Conservation (phyloP, 148 eudicot species). For the Mesembryanthemum crystallinum region DNA sequence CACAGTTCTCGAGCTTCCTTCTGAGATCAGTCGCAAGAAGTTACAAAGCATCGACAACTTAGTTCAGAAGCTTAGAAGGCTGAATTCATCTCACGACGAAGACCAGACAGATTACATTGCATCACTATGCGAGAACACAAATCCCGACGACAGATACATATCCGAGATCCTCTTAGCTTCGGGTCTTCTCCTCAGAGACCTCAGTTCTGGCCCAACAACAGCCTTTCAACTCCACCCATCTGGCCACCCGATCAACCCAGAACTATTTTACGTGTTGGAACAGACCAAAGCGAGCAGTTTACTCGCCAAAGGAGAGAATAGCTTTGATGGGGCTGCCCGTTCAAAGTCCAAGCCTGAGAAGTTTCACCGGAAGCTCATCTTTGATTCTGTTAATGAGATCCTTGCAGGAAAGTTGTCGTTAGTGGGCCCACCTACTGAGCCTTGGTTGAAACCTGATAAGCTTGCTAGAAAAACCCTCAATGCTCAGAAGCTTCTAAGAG, state of each 20-base stretch:
- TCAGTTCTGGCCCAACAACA: constrained; percentile 50
- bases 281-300: constrained; percentile 70
- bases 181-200: constrained; percentile 83
- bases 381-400: constrained; percentile 82
- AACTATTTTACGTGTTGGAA: constrained; percentile 71
- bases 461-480: constrained; percentile 55
- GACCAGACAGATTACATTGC: constrained; percentile 80
- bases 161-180: constrained; percentile 88
- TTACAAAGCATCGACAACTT: constrained; percentile 69
- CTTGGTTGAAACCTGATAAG: constrained; percentile 48
- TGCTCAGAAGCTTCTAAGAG: constrained; percentile 77
- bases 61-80: constrained; percentile 73
- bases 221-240: constrained; percentile 76
- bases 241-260: constrained; percentile 82
- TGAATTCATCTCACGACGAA: constrained; percentile 83
- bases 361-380: constrained; percentile 69
- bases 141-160: constrained; percentile 79
- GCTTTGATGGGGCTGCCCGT: constrained; percentile 27
- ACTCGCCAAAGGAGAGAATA: constrained; percentile 38
- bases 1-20: constrained; percentile 29
- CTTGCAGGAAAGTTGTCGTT: constrained; percentile 49
- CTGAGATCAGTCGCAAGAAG: constrained; percentile 62
- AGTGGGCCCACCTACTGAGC: constrained; percentile 36
- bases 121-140: constrained; percentile 72
- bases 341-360: constrained; percentile 41